Evolutionary conservation across 2,329 filamentous ascomycete species (phyloP).

Genomic region (Cladosporium colombiae): DNA sequence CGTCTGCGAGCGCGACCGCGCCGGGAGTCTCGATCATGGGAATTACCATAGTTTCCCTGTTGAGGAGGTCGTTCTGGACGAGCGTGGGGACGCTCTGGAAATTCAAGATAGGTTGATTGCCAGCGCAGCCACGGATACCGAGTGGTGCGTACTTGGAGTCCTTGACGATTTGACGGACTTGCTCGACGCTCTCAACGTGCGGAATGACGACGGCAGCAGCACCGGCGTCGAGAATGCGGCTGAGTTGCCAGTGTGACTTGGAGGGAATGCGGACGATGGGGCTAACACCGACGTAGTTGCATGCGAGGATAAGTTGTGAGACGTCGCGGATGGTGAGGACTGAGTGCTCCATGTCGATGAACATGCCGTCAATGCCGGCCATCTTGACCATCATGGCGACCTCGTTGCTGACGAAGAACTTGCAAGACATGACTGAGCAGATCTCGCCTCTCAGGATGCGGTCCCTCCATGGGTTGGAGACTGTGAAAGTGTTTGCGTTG

Average conservation of each 20-base stretch:
- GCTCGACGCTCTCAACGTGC: conserved; percentile 42
- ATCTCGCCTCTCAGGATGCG: conserved; percentile 5
- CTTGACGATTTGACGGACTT: conserved; percentile 41
- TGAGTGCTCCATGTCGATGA: conserved; percentile 51
- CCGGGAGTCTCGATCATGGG: conserved; percentile 47
- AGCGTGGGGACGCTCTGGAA: conserved; percentile 39
- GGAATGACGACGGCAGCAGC: conserved; percentile 46
- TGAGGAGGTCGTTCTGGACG: conserved; percentile 40
- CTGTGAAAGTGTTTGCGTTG: conserved; percentile 17
- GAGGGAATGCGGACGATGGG: conserved; percentile 46
- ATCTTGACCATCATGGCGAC: conserved; percentile 44
- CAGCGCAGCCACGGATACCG: conserved; percentile 41
- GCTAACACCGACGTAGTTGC: conserved; percentile 42
- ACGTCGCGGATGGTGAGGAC: conserved; percentile 41
- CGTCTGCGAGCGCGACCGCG: conserved; percentile 44
- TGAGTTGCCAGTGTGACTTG: conserved; percentile 43
- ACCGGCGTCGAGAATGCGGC: conserved; percentile 44
- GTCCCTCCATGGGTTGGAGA: conserved; percentile 15
- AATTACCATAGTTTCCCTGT: conserved; percentile 43
- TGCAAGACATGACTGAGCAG: conserved; percentile 24
- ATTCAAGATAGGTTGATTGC: conserved; percentile 41
- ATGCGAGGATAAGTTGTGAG: conserved; percentile 43
- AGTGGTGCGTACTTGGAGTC: conserved; percentile 44
- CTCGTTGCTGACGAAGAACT: conserved; percentile 41
- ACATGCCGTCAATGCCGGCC: conserved; percentile 45